Evolutionary conservation across 2,329 filamentous ascomycete genomes (phyloP), one percentile per base, ranked within the genome.

Genomic region (Colletotrichum higginsianum): DNA sequence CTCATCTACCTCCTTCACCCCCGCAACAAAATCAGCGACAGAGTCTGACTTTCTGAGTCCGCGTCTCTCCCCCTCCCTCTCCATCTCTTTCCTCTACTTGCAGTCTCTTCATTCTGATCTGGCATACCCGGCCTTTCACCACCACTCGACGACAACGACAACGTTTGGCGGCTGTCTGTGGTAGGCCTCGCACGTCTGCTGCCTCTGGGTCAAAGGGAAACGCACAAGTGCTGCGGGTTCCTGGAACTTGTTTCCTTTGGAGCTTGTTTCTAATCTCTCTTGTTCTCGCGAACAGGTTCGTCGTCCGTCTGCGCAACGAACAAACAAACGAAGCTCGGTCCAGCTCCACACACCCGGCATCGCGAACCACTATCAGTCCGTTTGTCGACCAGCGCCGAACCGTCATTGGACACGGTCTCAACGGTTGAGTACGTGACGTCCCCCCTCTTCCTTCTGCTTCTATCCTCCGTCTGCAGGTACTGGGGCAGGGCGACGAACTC

Each of bases 1-100:
- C 71, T 71, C 71, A 65, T 65, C 71, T 74, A 74, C 72, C 72
- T 64, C 56, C 70, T 53, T 69, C 70, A 74, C 62, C 67, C 68
- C 71, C 71, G 57, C 67, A 73, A 73, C 73, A 73, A 73, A 74
- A 73, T 74, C 73, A 74, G 73, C 71, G 71, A 74, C 71, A 74
- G 21, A 65, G 73, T 73, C 71, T 74, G 67, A 73, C 73, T 63
- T 74, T 74, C 72, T 68, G 63, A 74, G 61, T 66, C 71, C 63
- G 42, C 69, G 69, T 72, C 67, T 72, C 69, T 72, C 65, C 69
- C 30, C 52, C 68, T 62, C 47, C 58, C 70, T 55, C 72, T 52
- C 66, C 57, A 61, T 73, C 66, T 73, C 63, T 60, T 62, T 49
- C 30, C 57, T 70, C 61, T 56, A 61, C 50, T 60, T 56, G 49